Percentiles rank a stretch among this genome's conserved stretches.
phyloP scores from a whole-genome alignment of 148 eudicot genomes.

The Spergularia marina region DNA sequence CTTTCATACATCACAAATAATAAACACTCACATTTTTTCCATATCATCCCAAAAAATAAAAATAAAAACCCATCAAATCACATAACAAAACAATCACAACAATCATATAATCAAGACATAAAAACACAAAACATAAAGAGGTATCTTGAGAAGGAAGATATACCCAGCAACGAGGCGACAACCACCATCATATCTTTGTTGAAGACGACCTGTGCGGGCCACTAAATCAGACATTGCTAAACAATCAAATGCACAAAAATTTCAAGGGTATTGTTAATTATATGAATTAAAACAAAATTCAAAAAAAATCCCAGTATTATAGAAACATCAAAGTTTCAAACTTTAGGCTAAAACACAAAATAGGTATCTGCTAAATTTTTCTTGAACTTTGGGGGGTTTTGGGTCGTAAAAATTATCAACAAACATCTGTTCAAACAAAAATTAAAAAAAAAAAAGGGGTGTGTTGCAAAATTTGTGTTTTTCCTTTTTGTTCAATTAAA shows the following conservation, averaged over 20 bases:
- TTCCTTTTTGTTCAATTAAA: neutral
- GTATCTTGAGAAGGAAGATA: neutral
- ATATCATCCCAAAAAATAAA: neutral
- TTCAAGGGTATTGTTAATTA: neutral
- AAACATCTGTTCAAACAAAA: constrained; percentile 18
- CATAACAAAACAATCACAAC: neutral
- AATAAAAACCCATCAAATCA: neutral
- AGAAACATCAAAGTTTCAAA: constrained; percentile 4
- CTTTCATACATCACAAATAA: neutral
- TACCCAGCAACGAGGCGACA: constrained; percentile 61
- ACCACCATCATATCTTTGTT: constrained; percentile 45
- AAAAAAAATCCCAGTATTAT: neutral
- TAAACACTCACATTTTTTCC: neutral
- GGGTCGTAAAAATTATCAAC: constrained; percentile 3
- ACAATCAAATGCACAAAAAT: neutral
- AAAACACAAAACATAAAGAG: neutral
- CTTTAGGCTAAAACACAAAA: neutral
- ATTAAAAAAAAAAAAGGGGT: neutral
- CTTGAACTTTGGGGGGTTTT: constrained; percentile 4
- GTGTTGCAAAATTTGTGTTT: neutral
- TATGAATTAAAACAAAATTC: neutral
- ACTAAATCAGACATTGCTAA: constrained; percentile 41
- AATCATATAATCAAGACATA: neutral
- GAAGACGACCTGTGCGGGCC: constrained; percentile 51
- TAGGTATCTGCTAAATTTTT: neutral